Conservation (phyloP, 1,139 yeast genomes). For the Yamadazyma dendronema region DNA sequence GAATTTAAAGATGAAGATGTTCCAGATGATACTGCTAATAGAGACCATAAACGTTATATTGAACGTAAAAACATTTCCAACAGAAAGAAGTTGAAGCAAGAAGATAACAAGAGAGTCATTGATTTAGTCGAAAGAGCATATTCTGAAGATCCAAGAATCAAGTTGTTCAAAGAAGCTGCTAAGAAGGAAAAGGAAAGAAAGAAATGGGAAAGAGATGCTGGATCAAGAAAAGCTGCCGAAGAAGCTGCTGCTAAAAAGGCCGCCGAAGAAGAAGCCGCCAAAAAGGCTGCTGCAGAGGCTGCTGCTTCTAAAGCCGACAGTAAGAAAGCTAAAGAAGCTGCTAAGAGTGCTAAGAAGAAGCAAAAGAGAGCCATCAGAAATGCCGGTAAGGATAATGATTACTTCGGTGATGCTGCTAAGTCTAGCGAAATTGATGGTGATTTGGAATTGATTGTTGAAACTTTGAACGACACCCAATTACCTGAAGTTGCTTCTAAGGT, state of each 20-base stretch:
- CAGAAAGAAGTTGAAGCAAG: constrained; percentile 96
- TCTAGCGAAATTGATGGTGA: constrained; percentile 75
- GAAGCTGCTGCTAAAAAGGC: constrained; percentile 72
- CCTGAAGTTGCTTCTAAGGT: constrained; percentile 66
- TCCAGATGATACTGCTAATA: constrained; percentile 98
- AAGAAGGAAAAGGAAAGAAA: constrained; percentile 91
- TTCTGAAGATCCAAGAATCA: constrained; percentile 91
- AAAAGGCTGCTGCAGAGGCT: constrained; percentile 88
- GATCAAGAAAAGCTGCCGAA: constrained; percentile 93
- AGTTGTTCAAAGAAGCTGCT: constrained; percentile 88
- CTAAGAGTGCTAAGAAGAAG: constrained; percentile 95
- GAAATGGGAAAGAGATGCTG: constrained; percentile 99
- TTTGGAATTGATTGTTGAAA: constrained; percentile 72
- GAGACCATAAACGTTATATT: constrained; percentile 98
- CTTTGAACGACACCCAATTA: constrained; percentile 74
- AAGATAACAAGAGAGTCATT: constrained; percentile 88
- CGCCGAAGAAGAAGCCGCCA: constrained; percentile 71
- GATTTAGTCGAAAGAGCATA: constrained; percentile 87
- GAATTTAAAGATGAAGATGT: constrained; percentile 99
- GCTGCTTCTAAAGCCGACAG: constrained; percentile 80
- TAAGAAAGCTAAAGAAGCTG: constrained; percentile 96
- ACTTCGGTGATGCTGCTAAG: constrained; percentile 75
- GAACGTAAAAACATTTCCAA: constrained; percentile 97
- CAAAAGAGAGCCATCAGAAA: constrained; percentile 90
- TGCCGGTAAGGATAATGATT: constrained; percentile 78